Conservation (phyloP, 345 rosid species). For the Hibiscus syriacus region DNA sequence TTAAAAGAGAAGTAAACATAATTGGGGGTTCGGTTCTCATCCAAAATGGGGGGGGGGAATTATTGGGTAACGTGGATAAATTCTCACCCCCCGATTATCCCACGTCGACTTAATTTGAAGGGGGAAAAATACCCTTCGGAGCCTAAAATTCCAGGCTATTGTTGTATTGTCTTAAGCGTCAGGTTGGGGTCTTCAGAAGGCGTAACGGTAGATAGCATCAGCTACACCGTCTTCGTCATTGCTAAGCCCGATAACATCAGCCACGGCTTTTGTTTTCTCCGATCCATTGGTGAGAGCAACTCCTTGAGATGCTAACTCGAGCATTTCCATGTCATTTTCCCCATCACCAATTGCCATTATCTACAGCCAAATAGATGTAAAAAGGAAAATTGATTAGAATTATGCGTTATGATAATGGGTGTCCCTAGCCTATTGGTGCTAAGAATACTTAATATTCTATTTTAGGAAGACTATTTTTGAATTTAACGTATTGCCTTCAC, state of each 20-base stretch:
- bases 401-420: too few relatives aligned
- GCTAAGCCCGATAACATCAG: slow-evolving; percentile 63
- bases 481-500: neutral
- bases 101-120: neutral
- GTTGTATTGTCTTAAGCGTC: neutral
- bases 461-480: neutral
- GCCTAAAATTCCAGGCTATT: neutral
- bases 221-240: slow-evolving; percentile 93
- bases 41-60: neutral
- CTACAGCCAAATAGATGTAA: slow-evolving; percentile 27
- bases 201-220: slow-evolving; percentile 78
- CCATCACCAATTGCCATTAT: slow-evolving; percentile 96
- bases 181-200: slow-evolving; percentile 39
- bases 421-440: neutral
- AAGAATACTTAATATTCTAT: neutral
- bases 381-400: neutral
- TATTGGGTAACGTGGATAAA: neutral
- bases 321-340: slow-evolving; percentile 89
- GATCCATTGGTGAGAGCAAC: slow-evolving; percentile 78
- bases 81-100: neutral
- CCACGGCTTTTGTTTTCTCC: slow-evolving; percentile 83
- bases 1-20: neutral
- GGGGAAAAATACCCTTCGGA: neutral
- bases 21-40: neutral
- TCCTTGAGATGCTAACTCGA: slow-evolving; percentile 75